Base-by-base conservation (phyloP, 192 early-diverging fungal genomes). In the Backusella psychrophila region DNA sequence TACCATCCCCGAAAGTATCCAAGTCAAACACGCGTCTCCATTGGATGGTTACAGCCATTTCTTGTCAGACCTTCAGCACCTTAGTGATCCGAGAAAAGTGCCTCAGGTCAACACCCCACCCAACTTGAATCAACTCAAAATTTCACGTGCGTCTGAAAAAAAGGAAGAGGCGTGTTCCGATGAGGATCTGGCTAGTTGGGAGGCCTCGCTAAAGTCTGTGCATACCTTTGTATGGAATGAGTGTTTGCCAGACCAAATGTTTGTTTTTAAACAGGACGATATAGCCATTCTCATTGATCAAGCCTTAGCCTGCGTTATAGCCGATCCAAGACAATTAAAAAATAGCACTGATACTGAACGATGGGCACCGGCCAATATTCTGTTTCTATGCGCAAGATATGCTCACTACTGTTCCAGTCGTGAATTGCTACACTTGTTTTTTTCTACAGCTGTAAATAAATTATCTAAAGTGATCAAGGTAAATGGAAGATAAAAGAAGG, bases 201-300 rank as follows among this genome's bases (percentile, higher is more conserved):
- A 78, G 4, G 63, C 71, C 6, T 42, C 39, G 1, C 34, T 78
- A 29, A 65, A 69, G 49, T 74, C 72, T 0, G 38, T 49, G 1
- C 46, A 77, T 15, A 77, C 72, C 5, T 98, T 98, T 84, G 86
- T 91, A 46, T 98, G 95, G 95, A 88, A 92, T 52, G 81, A 80
- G 26, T 94, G 95, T 83, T 85, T 87, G 76, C 89, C 89, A 6
- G 93, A 96, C 85, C 95, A 98, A 78, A 98, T 98, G 97, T 91
- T 96, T 86, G 96, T 97, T 21, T 96, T 97, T 78, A 90, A 91
- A 72, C 85, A 83, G 56, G 85, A 86, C n/a, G 89, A 90, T 12
- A 79, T 95, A 63, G 84, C 88, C 6, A 84, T 87, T 70, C 89
- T 97, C 63, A 84, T 98, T 29, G 86, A 93, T 42, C 85, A 88